These are phyloP conservation scores for Amanita pallidorosea DNA, from an alignment of 768 basidiomycete species.

Conservation along the genomic window DNA sequence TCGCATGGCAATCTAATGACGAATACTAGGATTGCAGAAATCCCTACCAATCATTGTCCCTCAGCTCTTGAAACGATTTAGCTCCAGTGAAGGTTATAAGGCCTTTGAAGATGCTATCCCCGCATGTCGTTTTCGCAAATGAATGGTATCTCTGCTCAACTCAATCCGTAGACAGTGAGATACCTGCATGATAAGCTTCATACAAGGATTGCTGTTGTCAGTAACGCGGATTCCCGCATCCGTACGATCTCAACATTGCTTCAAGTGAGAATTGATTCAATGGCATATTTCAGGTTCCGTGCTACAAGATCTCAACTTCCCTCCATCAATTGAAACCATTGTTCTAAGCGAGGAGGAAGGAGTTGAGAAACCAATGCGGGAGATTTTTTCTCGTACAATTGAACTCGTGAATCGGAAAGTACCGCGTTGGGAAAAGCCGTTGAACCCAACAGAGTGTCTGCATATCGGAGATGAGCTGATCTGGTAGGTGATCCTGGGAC, in stretches of 20 bases:
- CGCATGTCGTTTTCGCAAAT: constrained; percentile 13
- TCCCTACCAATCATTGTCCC: constrained; percentile 48
- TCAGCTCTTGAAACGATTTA: constrained; percentile 54
- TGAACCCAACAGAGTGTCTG: constrained; percentile 34
- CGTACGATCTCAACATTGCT: constrained; percentile 23
- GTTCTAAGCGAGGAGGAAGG: constrained; percentile 64
- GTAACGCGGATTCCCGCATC: constrained; percentile 66
- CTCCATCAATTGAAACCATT: constrained; percentile 36
- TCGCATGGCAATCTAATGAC: neutral
- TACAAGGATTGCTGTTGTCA: constrained; percentile 48
- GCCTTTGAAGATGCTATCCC: constrained; percentile 22
- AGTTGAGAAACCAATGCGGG: constrained; percentile 53
- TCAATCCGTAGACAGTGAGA: constrained; percentile 24
- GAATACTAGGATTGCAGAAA: constrained; percentile 36
- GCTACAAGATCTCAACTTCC: constrained; percentile 51
- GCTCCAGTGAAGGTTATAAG: constrained; percentile 58
- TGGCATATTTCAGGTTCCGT: constrained; percentile 24
- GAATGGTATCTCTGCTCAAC: neutral
- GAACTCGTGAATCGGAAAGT: constrained; percentile 17
- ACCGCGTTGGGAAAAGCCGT: constrained; percentile 9
- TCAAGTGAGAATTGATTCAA: neutral
- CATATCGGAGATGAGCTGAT: constrained; percentile 72
- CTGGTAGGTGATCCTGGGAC: constrained; percentile 27
- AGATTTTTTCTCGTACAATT: constrained; percentile 46
- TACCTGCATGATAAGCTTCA: constrained; percentile 29